Base-by-base conservation (phyloP, 495 filamentous ascomycete genomes). In the Hyaloscypha variabilis region DNA sequence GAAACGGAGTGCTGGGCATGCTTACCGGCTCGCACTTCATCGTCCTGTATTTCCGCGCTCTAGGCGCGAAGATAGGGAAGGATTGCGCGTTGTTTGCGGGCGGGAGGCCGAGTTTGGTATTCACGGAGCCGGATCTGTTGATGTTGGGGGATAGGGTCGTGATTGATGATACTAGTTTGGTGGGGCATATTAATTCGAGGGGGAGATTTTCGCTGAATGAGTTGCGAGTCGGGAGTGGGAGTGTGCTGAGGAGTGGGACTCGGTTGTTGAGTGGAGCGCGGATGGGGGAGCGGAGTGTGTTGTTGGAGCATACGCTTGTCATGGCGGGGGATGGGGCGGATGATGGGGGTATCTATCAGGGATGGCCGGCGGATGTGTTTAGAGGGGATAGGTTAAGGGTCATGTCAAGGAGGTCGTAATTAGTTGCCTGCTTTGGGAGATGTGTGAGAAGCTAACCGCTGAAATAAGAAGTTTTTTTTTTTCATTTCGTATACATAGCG, bases 71-170 rank as follows among this genome's bases (percentile, higher is more conserved):
- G 4, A 78, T 82, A 53, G 79, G 81, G 11, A 69, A 73, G 23
- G 76, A 83, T 69, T 80, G 78, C 50, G 78, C 78, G 8, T 70
- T 82, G 19, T 81, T 81, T 52, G 77, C 77, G 19, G 78, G 78
- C 42, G 79, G 80, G 2, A 63, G 60, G 2, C 77, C 79, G 24
- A 78, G 71, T 51, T 65, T 83, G 24, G 65, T 78, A 39, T 80
- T 83, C 53, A 83, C 81, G 2, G 81, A 83, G 70, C 81, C 81
- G 3, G 81, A 82, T 28, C 72, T 82, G 28, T 63, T 83, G 1
- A 76, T 68, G 0, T 60, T 83, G 8, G 81, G 81, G 13, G 75
- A 82, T 30, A 51, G 81, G 1, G 80, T 83, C 5, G 69, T 73
- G 3, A 77, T 81, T 21, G 80, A 83, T 29, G 79, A 83, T 67